Base-by-base conservation (phyloP, 352 stramenopile genomes). In the Hyaloperonospora arabidopsidis region DNA sequence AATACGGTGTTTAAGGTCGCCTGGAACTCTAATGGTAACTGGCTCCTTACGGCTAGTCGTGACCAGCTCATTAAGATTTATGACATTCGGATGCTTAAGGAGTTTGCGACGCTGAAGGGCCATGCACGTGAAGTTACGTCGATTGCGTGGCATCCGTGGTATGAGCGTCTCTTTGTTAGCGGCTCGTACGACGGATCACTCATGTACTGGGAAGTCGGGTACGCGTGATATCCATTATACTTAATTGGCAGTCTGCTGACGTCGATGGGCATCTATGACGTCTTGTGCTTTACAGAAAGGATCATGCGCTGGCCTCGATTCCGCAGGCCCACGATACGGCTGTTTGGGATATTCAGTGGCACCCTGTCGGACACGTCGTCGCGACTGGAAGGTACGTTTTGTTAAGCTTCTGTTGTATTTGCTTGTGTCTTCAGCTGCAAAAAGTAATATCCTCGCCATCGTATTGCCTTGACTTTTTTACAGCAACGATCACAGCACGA, bases 31-130 rank as follows among this genome's bases (percentile, higher is more conserved):
- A 98, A 98, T 66, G 95, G 95, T 22, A 98, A 98, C 74, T 98
- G 95, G 95, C 57, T 99, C 49, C 74, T 98, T 23, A 98, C 95
- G 35, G 89, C 88, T 11, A 97, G 86, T 74, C 77, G 94, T n/a
- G 96, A 99, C 76, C 95, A 98, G 61, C 70, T 98, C 34, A 97
- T 99, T 57, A 98, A 98, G 71, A 80, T 99, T 34, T 99, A 98
- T 70, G 96, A 99, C 66, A 97, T 99, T 53, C 89, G 96, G 35
- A 97, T 86, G 44, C 93, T 98, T 73, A 98, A 96, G 65, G 89
- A 96, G 63, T 89, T 95, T 65, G 84, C 83, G 39, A 98, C 91
- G 21, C 76, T 98, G 29, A 97, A 97, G 60, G 94, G 93, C 13
- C 95, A 98, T 74, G 75, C 95, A 65, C 95, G 96, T 35, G 93